Evolutionary conservation across 2,329 filamentous ascomycete species (phyloP).

Genomic region (Sarocladiaceae sp.): DNA sequence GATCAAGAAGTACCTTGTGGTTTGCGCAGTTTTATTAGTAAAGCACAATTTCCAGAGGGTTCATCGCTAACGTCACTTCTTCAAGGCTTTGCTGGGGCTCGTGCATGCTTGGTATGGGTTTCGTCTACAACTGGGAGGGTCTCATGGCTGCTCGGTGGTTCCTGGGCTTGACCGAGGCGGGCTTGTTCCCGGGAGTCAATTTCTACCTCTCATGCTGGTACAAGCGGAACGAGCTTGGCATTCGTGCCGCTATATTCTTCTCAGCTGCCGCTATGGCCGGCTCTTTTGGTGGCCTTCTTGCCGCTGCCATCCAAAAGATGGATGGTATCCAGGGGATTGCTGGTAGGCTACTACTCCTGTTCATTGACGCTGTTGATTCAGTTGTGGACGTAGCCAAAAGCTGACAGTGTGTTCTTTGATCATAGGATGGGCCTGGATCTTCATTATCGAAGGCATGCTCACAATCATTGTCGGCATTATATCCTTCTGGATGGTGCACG

Average conservation of each 20-base stretch:
- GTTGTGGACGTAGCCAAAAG: no score
- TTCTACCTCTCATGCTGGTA: constrained; percentile 76
- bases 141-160: constrained; percentile 45
- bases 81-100: constrained; percentile 39
- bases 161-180: constrained; percentile 61
- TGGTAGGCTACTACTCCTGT: constrained; percentile 54
- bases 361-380: no score
- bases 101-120: constrained; percentile 42
- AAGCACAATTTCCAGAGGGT: no score
- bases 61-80: no score
- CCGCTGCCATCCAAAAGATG: constrained; percentile 41
- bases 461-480: constrained; percentile 24
- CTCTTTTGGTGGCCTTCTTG: constrained; percentile 55
- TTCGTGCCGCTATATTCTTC: constrained; percentile 65
- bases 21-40: no score
- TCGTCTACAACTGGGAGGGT: constrained; percentile 36
- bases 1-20: no score
- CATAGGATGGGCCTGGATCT: constrained; percentile 48
- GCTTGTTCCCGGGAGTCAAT: constrained; percentile 59
- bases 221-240: constrained; percentile 65
- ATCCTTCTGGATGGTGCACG: constrained; percentile 25
- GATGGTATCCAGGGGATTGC: constrained; percentile 33
- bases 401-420: no score
- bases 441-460: constrained; percentile 43
- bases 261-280: constrained; percentile 51